Base-by-base conservation (phyloP, 1,139 yeast genomes). In the Scheffersomyces parashehatae region DNA sequence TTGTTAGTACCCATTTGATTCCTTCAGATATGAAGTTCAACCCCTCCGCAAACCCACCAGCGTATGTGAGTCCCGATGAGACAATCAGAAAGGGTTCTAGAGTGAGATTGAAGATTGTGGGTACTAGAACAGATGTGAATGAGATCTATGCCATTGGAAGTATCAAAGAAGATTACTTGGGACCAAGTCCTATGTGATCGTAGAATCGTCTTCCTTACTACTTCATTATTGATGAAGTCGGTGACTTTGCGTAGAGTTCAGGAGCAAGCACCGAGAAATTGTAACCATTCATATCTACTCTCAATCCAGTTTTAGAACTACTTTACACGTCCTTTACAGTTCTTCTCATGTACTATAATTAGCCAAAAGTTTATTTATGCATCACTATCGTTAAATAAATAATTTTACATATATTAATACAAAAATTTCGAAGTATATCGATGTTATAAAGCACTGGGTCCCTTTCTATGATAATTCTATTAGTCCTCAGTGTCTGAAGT, bases 61-160 rank as follows among this genome's bases (percentile, higher is more conserved):
- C 98, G n/a, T 95, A 90, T 64, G 95, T 88, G 46, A 85, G 95
- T 51, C 96, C 95, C 32, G 99, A 93, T 58, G 98, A 91, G 69
- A 85, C 89, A 51, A 88, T 93, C 46, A 96, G 89, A 60, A 91
- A 90, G 65, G 97, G 97, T 29, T 85, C 96, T 43, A 82, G 93
- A 57, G 95, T 93, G 29, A 81, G 99, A 63, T 83, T 95, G 56
- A 93, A 93, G 74, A 88, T 93, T 41, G 97, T 93, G 43, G 99
- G 99, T 67, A 95, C 97, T 35, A 81, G 98, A 64, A 89, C 97
- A 15, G 99, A 95, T 68, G 99, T 95, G 13, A 95, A 95, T 59
- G 95, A 95, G 57, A 91, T 93, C 64, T 89, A 88, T 64, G 99
- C 98, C 42, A 93, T 93, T 63, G 99, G 99, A 45, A 88, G 95